Evolutionary conservation across 2,329 filamentous ascomycete species (phyloP).

Genomic region (Colletotrichum cuscutae): DNA sequence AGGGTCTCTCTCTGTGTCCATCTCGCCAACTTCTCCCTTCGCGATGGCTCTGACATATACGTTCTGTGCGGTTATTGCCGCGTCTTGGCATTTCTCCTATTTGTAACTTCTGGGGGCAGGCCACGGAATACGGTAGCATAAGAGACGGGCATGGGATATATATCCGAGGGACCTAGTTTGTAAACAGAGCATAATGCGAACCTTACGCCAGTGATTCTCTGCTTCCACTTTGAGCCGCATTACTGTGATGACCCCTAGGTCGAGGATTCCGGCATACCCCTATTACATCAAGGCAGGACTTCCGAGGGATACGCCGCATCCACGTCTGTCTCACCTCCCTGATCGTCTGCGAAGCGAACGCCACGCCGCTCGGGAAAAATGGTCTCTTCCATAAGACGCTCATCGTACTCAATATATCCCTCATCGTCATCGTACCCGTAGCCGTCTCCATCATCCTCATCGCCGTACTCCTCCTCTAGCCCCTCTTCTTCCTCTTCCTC

Average conservation of each 20-base stretch:
- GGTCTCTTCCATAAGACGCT: too few relatives aligned
- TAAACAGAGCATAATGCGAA: background rate
- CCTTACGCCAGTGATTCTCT: background rate
- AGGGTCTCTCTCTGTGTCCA: background rate
- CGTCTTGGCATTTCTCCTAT: too few relatives aligned
- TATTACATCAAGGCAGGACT: background rate
- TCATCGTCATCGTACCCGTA: slow-evolving; percentile 43
- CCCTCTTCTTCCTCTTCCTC: background rate
- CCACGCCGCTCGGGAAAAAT: slow-evolving; percentile 1
- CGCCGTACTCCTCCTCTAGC: slow-evolving; percentile 33
- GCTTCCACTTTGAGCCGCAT: background rate
- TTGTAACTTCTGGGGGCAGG: too few relatives aligned
- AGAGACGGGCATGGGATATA: background rate
- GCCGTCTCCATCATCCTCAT: slow-evolving; percentile 37
- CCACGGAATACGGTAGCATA: background rate
- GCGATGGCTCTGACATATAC: background rate
- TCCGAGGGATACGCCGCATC: slow-evolving; percentile 24
- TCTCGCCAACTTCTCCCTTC: too few relatives aligned
- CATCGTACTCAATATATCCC: slow-evolving; percentile 34
- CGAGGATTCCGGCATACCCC: background rate
- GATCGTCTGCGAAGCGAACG: background rate
- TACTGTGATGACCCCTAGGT: background rate
- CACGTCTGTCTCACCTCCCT: background rate
- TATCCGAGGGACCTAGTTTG: background rate
- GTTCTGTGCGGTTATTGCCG: background rate